Percentiles rank a stretch among this genome's conserved stretches.
Evolutionary conservation across 345 rosid species (phyloP).

Genomic region (Sonneratia caseolaris): DNA sequence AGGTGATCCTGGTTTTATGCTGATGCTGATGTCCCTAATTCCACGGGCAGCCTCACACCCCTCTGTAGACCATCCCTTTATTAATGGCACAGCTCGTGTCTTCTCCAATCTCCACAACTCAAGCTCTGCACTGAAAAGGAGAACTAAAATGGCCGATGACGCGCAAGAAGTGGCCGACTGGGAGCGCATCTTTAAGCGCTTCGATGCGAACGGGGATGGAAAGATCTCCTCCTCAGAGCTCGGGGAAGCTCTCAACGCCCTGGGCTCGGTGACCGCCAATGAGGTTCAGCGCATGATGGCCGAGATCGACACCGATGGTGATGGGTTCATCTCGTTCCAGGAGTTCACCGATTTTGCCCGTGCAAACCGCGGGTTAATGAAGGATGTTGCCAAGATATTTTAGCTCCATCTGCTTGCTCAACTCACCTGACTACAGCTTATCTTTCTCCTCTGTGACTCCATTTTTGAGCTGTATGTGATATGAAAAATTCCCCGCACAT

Average conservation of each 20-base stretch:
- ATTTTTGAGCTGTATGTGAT: background rate
- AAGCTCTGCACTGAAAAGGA: background rate
- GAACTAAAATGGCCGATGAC: slow-evolving; percentile 39
- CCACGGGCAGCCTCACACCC: background rate
- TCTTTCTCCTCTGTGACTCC: background rate
- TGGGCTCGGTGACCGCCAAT: slow-evolving; percentile 46
- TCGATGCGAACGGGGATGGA: slow-evolving; percentile 79
- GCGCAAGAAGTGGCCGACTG: slow-evolving; percentile 38
- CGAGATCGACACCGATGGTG: slow-evolving; percentile 86
- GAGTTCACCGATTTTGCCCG: slow-evolving; percentile 66
- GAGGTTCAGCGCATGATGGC: slow-evolving; percentile 81
- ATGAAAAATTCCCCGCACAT: too few species aligned
- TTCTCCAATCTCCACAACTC: background rate
- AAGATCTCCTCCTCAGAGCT: slow-evolving; percentile 70
- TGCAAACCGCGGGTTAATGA: slow-evolving; percentile 77
- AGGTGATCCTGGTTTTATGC: slow-evolving; percentile 6
- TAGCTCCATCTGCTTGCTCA: slow-evolving; percentile 10
- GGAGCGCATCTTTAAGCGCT: slow-evolving; percentile 68
- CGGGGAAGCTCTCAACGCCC: slow-evolving; percentile 58
- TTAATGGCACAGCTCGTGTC: background rate
- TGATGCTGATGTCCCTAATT: background rate
- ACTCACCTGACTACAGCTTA: background rate
- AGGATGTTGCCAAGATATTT: slow-evolving; percentile 81
- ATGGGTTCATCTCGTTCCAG: slow-evolving; percentile 64
- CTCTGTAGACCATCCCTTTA: background rate